A percentile compares a stretch with the other conserved stretches of the same genome.
These are phyloP conservation scores for Colletotrichum tabaci DNA, from an alignment of 2,329 filamentous ascomycete genomes.

Conservation along the genomic window DNA sequence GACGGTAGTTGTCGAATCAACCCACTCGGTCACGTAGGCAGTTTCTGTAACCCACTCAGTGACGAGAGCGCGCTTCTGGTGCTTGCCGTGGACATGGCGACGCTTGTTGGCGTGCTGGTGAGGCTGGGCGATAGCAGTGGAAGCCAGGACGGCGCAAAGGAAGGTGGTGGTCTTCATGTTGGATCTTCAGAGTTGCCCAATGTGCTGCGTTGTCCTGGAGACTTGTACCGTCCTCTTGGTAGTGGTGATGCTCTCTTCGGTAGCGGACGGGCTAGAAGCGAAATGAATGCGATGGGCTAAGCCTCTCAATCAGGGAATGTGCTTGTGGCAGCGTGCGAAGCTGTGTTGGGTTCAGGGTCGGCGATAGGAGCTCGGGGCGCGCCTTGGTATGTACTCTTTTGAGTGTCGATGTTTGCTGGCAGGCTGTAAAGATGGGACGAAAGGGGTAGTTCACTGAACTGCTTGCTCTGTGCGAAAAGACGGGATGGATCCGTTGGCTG, in stretches of 20 bases:
- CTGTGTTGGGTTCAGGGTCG: conserved; percentile 28
- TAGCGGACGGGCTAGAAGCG: conserved; percentile 38
- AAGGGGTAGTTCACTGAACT: conserved; percentile 41
- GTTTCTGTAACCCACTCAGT: conserved; percentile 68
- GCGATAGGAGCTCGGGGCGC: conserved; percentile 33
- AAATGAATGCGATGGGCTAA: conserved; percentile 38
- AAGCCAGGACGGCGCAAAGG: conserved; percentile 59
- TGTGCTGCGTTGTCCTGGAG: conserved; percentile 15
- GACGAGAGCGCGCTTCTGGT: conserved; percentile 57
- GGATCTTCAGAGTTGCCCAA: conserved; percentile 18
- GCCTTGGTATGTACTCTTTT: conserved; percentile 28
- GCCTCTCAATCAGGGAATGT: conserved; percentile 40
- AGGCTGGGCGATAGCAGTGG: conserved; percentile 66
- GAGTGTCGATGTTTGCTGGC: conserved; percentile 23
- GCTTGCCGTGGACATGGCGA: conserved; percentile 54
- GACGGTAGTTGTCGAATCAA: conserved; percentile 65
- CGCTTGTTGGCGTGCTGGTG: conserved; percentile 55
- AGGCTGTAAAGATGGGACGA: conserved; percentile 35
- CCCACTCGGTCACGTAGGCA: conserved; percentile 61
- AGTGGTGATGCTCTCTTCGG: conserved; percentile 18
- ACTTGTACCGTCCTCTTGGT: conserved; percentile 30
- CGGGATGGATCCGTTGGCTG: conserved; percentile 27
- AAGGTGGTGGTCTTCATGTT: conserved; percentile 62
- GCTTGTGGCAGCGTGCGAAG: conserved; percentile 29
- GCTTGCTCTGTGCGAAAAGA: conserved; percentile 28